Evolutionary conservation across 768 basidiomycete genomes (phyloP).

Genomic region (Suillus fuscotomentosus): DNA sequence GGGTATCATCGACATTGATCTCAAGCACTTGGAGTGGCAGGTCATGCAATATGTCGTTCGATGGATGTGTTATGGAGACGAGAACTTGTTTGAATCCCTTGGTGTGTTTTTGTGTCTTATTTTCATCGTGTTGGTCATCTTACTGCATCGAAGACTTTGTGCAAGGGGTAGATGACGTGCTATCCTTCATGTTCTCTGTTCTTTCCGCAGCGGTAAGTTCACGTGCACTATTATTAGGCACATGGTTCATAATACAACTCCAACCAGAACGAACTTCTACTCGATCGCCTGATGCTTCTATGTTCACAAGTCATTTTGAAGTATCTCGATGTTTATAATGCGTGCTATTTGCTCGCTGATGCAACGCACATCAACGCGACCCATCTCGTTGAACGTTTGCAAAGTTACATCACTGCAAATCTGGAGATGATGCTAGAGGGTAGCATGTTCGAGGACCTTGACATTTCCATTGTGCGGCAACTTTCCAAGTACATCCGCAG

Average conservation of each 20-base stretch:
- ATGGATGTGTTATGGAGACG: conserved; percentile 74
- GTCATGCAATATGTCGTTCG: conserved; percentile 74
- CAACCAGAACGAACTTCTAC: conserved; percentile 76
- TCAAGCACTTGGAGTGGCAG: conserved; percentile 72
- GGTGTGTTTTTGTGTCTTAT: conserved; percentile 40
- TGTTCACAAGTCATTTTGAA: conserved; percentile 77
- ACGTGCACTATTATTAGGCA: background rate
- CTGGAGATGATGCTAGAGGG: conserved; percentile 86
- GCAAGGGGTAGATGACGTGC: conserved; percentile 64
- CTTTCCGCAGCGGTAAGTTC: conserved; percentile 76
- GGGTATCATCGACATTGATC: conserved; percentile 60
- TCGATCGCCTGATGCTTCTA: conserved; percentile 81
- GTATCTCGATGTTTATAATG: conserved; percentile 71
- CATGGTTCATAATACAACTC: background rate
- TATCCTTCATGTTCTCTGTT: conserved; percentile 87
- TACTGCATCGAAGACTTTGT: conserved; percentile 50
- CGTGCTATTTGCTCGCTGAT: conserved; percentile 75
- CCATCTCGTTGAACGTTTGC: conserved; percentile 66
- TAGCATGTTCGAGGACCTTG: conserved; percentile 75
- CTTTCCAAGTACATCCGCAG: conserved; percentile 56
- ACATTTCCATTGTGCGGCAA: conserved; percentile 60
- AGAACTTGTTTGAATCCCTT: conserved; percentile 69
- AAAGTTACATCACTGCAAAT: conserved; percentile 79
- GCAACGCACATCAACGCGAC: conserved; percentile 75
- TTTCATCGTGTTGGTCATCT: conserved; percentile 1